A percentile compares a stretch with the other conserved stretches of the same genome.
phyloP scores from a whole-genome alignment of 73 alveolate genomes.

The Paramecium biaurelia region DNA sequence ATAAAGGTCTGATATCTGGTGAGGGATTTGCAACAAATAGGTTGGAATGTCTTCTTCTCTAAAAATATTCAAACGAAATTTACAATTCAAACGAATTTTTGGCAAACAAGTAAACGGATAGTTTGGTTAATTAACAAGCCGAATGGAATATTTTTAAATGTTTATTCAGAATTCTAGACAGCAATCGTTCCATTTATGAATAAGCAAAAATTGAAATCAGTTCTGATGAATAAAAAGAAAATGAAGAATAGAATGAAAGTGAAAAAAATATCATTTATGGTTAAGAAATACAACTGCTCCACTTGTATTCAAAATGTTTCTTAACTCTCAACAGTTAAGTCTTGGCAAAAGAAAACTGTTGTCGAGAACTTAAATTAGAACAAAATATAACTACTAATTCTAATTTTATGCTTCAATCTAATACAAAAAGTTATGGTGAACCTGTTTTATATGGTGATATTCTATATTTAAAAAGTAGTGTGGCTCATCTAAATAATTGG shows the following conservation, averaged over 20 bases:
- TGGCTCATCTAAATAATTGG: neutral
- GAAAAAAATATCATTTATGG: neutral
- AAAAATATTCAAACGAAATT: neutral
- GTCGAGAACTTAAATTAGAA: slow-evolving; percentile 17
- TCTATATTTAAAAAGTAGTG: neutral
- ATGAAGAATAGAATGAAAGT: neutral
- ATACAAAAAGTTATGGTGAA: slow-evolving; percentile 7
- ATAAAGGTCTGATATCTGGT: slow-evolving; percentile 32
- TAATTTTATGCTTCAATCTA: neutral
- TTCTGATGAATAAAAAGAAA: neutral
- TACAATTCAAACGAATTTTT: neutral
- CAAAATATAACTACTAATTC: neutral
- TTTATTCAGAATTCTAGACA: neutral
- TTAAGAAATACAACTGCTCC: neutral
- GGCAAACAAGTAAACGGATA: neutral
- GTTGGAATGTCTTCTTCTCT: slow-evolving; percentile 8
- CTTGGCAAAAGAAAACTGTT: slow-evolving; percentile 32
- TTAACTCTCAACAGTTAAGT: neutral
- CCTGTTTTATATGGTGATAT: slow-evolving; percentile 19
- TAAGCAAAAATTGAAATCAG: neutral
- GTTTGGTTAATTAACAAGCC: neutral
- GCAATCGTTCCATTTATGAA: neutral
- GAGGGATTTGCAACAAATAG: slow-evolving; percentile 44
- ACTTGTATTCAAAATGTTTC: neutral
- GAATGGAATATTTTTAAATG: neutral